Evolutionary conservation across 202 grass and related monocot species (phyloP).

Genomic region (Setaria italica): DNA sequence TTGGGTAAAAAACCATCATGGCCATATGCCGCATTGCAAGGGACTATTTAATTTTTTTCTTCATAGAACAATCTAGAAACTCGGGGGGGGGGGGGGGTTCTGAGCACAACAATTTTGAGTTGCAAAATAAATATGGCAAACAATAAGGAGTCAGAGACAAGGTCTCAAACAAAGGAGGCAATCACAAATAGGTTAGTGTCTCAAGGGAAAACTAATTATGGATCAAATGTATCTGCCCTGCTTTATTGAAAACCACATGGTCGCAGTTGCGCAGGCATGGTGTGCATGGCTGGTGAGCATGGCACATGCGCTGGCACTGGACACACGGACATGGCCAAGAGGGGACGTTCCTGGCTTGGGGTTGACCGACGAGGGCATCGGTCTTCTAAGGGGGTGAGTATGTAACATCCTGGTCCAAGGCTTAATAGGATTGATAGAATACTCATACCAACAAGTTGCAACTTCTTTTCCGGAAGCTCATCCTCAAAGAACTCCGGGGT

Average conservation of each 20-base stretch:
- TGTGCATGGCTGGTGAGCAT: no score
- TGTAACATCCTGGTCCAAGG: no score
- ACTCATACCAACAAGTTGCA: no score
- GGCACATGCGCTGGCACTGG: no score
- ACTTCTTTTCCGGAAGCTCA: no score
- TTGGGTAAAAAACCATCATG: background rate
- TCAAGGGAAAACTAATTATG: background rate
- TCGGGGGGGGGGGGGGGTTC: background rate
- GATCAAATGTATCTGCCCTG: background rate
- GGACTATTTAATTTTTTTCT: background rate
- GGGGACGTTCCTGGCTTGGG: no score
- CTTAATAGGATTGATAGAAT: no score
- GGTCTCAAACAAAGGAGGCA: background rate
- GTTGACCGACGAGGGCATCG: no score
- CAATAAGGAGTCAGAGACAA: background rate
- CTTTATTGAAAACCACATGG: background rate
- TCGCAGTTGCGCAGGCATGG: no score
- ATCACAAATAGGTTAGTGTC: background rate
- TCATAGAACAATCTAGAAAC: background rate
- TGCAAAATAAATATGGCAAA: background rate
- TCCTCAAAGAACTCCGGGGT: no score
- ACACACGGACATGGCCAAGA: no score
- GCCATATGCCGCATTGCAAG: background rate
- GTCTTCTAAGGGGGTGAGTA: no score
- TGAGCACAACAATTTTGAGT: slow-evolving; percentile 14